Percentiles rank a stretch among this genome's conserved stretches.
phyloP scores from a whole-genome alignment of 768 basidiomycete species.

The Gelatoporia subvermispora region DNA sequence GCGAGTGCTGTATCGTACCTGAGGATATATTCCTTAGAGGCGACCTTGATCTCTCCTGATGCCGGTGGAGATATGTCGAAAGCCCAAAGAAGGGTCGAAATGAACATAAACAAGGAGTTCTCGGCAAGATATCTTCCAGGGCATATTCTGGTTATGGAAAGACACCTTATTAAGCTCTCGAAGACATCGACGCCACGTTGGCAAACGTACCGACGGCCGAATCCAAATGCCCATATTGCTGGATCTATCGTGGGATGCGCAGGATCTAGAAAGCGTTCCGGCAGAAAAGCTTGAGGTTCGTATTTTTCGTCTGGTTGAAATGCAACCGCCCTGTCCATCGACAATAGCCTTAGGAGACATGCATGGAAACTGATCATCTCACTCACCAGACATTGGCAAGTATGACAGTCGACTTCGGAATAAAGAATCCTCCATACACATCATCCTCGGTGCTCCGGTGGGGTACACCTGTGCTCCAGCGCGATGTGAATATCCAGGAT shows the following conservation, averaged over 20 bases:
- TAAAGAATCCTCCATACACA: constrained; percentile 17
- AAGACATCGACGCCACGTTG: neutral
- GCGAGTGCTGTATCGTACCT: neutral
- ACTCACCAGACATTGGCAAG: constrained; percentile 22
- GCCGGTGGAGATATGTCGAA: constrained; percentile 8
- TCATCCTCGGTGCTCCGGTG: constrained; percentile 17
- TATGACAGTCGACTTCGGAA: constrained; percentile 19
- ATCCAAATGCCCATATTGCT: constrained; percentile 8
- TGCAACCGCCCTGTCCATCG: constrained; percentile 3
- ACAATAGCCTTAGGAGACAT: constrained; percentile 11
- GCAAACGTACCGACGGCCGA: constrained; percentile 6
- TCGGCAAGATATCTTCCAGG: constrained; percentile 12
- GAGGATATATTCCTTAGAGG: constrained; percentile 4
- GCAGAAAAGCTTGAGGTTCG: constrained; percentile 11
- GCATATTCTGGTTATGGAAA: constrained; percentile 2
- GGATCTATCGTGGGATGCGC: constrained; percentile 1
- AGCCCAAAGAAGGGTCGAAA: constrained; percentile 5
- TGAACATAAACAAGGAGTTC: constrained; percentile 13
- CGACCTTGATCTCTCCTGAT: neutral
- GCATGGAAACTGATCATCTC: neutral
- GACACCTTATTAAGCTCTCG: too few species aligned
- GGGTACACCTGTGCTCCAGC: constrained; percentile 10
- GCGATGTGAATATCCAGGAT: neutral
- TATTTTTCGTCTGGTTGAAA: constrained; percentile 9
- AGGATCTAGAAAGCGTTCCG: constrained; percentile 15